Base-by-base conservation (phyloP, 768 basidiomycete genomes). In the Mycena filopes region DNA sequence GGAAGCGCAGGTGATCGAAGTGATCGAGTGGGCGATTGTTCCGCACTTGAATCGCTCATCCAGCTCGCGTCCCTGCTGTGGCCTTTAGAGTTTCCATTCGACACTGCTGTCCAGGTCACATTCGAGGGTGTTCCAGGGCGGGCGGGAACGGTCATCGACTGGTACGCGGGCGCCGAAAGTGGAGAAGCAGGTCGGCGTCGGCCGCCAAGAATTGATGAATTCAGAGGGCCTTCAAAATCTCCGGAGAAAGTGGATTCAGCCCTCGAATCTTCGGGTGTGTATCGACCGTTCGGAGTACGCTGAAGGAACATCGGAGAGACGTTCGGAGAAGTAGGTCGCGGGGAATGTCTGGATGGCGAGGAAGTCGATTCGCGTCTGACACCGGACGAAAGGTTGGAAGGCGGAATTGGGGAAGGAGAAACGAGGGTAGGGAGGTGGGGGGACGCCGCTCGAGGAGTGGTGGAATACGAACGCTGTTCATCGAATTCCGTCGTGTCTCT, bases 381-480 rank as follows among this genome's bases (percentile, higher is more conserved):
- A 25, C 74, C 75, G 15, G 82, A 78, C 16, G 81, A 72, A 29
- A 77, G 67, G 48, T 74, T 75, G 23, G 84, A 75, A 29, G 80
- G 66, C 23, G 77, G 40, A 41, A 75, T 78, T 54, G 78, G 82
- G 62, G 76, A 76, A 50, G 74, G 72, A 67, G 77, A 75, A 65
- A 65, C 75, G 16, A 77, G 59, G 29, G 73, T 74, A 43, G 81
- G 78, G 60, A 79, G 78, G 48, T 82, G 82, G 45, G 90, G 90
- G 0, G 90, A 89, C 20, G 88, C 88, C 20, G 93, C 93, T 58
- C 93, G 89, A 60, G 93, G 93, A 5, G 93, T 95, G 49, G 89
- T 88, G 1, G 90, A 91, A 62, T 87, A 89, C 11, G 88, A 88
- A 46, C 85, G 79, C 70, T 87, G 86, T 63, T 93, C 91, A 58